These are phyloP conservation scores for Suhomyces xylopsoci DNA, from an alignment of 805 yeast species.

Conservation along the genomic window DNA sequence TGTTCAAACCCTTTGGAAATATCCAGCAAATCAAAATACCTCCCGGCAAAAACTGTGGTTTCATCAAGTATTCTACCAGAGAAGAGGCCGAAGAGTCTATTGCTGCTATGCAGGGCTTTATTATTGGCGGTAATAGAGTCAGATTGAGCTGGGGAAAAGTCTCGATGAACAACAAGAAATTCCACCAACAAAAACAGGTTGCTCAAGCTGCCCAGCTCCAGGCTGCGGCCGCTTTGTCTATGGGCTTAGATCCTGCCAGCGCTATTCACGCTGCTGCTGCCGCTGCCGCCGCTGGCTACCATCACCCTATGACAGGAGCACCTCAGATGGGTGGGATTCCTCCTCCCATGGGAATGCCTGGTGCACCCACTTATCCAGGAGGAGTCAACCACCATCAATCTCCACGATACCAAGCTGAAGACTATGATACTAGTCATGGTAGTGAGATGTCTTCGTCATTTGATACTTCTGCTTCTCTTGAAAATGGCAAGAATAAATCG, in stretches of 20 bases:
- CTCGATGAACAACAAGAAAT: constrained; percentile 30
- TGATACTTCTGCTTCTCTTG: not conserved
- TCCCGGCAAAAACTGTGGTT: constrained; percentile 81
- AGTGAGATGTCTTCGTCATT: not conserved
- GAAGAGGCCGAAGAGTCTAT: constrained; percentile 85
- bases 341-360: constrained; percentile 8
- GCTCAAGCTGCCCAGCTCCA: constrained; percentile 37
- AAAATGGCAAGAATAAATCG: not conserved
- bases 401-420: constrained; percentile 7
- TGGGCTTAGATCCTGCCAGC: constrained; percentile 37
- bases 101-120: constrained; percentile 84
- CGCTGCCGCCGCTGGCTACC: constrained; percentile 21
- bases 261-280: constrained; percentile 26
- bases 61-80: constrained; percentile 76
- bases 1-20: constrained; percentile 73
- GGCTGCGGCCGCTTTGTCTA: constrained; percentile 36
- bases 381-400: constrained; percentile 1
- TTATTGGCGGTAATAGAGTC: constrained; percentile 78
- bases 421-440: not conserved
- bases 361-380: not conserved
- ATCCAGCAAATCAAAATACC: constrained; percentile 72
- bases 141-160: constrained; percentile 85
- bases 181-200: constrained; percentile 27
- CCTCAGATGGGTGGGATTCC: constrained; percentile 1
- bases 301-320: not conserved